A percentile compares a stretch with the other conserved stretches of the same genome.
Conservation (phyloP, 1,139 yeast genomes). For the Geotrichum candidum region DNA sequence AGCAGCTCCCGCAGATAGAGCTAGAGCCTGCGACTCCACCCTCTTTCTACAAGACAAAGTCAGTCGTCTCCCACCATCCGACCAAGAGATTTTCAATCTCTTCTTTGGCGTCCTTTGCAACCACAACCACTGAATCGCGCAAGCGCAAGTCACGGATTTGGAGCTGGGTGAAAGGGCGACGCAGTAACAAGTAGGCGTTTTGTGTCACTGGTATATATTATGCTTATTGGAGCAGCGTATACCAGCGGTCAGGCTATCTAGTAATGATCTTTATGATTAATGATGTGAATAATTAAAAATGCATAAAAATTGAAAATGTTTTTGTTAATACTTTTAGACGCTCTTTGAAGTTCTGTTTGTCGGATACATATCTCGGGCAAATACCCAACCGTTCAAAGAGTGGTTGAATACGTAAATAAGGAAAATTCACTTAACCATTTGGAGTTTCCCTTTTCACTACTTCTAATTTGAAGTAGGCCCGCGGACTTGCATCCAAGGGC, state of each 20-base stretch:
- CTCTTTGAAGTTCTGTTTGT: too few relatives aligned
- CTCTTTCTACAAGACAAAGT: neutral
- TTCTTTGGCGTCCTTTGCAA: slow-evolving; percentile 5
- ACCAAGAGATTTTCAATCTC: slow-evolving; percentile 8
- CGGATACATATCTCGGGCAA: too few relatives aligned
- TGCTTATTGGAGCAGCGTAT: neutral
- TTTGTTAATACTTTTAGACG: too few relatives aligned
- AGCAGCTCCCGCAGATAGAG: neutral
- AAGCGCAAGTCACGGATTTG: slow-evolving; percentile 1
- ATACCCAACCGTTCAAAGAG: too few relatives aligned
- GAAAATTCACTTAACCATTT: too few relatives aligned
- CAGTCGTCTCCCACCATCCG: neutral
- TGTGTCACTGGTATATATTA: neutral
- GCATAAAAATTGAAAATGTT: neutral
- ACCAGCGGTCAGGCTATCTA: neutral
- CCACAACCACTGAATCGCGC: neutral
- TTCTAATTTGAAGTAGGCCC: too few relatives aligned
- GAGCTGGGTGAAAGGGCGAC: slow-evolving; percentile 11
- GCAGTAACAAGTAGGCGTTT: neutral
- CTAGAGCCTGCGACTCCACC: neutral
- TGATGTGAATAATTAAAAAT: neutral
- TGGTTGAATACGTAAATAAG: too few relatives aligned
- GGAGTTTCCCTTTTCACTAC: too few relatives aligned
- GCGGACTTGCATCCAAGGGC: too few relatives aligned
- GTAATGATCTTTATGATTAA: neutral